phyloP scores from a whole-genome alignment of 768 basidiomycete species.

The Termitomyces sp. region DNA sequence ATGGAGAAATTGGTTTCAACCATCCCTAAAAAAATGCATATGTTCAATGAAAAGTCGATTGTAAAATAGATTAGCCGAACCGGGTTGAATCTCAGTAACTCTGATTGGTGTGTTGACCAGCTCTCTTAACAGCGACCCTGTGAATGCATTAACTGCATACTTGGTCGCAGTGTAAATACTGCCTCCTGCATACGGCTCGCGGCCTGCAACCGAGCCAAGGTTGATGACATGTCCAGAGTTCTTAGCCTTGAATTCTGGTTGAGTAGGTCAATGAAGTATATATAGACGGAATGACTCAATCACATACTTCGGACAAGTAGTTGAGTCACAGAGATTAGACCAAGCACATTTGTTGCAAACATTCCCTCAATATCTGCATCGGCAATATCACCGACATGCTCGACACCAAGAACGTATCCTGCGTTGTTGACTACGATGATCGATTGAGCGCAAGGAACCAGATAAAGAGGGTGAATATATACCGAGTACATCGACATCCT shows the following conservation, averaged over 20 bases:
- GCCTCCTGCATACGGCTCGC: slow-evolving; percentile 86
- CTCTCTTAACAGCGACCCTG: slow-evolving; percentile 73
- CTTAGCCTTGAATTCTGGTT: slow-evolving; percentile 71
- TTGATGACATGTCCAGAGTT: slow-evolving; percentile 90
- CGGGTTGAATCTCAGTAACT: slow-evolving; percentile 93
- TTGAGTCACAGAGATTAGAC: slow-evolving; percentile 81
- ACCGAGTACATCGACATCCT: slow-evolving; percentile 82
- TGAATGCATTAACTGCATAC: slow-evolving; percentile 83
- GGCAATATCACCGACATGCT: slow-evolving; percentile 78
- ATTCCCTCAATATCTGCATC: slow-evolving; percentile 77
- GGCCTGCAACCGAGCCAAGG: slow-evolving; percentile 88
- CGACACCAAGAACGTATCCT: slow-evolving; percentile 85
- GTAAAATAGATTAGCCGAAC: slow-evolving; percentile 30
- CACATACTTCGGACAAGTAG: slow-evolving; percentile 53
- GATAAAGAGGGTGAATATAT: slow-evolving; percentile 11
- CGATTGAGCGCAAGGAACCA: neutral
- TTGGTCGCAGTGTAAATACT: slow-evolving; percentile 93
- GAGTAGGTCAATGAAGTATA: neutral
- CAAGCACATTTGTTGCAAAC: slow-evolving; percentile 79
- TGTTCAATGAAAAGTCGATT: neutral
- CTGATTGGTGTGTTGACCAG: slow-evolving; percentile 90
- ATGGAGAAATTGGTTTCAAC: slow-evolving; percentile 93
- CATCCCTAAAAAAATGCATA: slow-evolving; percentile 44
- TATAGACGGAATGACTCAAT: neutral
- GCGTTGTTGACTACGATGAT: slow-evolving; percentile 55